Percentiles rank a stretch among this genome's conserved stretches.
Evolutionary conservation across 371 early-diverging fungal species (phyloP).

Genomic region (Blakeslea trispora): DNA sequence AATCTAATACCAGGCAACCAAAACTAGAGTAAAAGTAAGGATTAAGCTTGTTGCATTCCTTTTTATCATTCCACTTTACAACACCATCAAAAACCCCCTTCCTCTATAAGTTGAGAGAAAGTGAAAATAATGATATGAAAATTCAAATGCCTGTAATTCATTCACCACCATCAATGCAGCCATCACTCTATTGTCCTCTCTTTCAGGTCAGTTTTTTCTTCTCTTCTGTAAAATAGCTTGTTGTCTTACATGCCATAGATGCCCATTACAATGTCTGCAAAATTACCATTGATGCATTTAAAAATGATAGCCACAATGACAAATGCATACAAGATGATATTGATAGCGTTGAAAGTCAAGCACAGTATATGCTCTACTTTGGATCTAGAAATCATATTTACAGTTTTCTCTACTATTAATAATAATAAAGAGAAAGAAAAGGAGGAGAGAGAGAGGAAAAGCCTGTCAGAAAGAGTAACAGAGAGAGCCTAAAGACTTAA

Average conservation of each 20-base stretch:
- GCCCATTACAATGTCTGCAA: slow-evolving; percentile 43
- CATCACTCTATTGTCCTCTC: slow-evolving; percentile 29
- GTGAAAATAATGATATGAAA: slow-evolving; percentile 31
- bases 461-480: not conserved
- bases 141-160: slow-evolving; percentile 31
- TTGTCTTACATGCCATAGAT: slow-evolving; percentile 45
- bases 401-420: not conserved
- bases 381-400: slow-evolving; percentile 38
- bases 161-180: slow-evolving; percentile 37
- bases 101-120: slow-evolving; percentile 42
- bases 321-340: slow-evolving; percentile 36
- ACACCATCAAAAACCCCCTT: slow-evolving; percentile 42
- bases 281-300: slow-evolving; percentile 36
- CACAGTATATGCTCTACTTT: slow-evolving; percentile 46
- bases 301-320: slow-evolving; percentile 36
- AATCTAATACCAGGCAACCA: slow-evolving; percentile 41
- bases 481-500: too few relatives aligned
- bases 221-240: too few relatives aligned
- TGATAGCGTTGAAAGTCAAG: slow-evolving; percentile 39
- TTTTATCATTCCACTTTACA: too few relatives aligned
- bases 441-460: not conserved
- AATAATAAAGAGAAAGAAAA: not conserved
- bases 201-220: too few relatives aligned
- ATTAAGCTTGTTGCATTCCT: not conserved
- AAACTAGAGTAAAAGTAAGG: slow-evolving; percentile 23